Evolutionary conservation across 257 asterid genomes (phyloP), one percentile per base, ranked within the genome.

Genomic region (Eucommia ulmoides): DNA sequence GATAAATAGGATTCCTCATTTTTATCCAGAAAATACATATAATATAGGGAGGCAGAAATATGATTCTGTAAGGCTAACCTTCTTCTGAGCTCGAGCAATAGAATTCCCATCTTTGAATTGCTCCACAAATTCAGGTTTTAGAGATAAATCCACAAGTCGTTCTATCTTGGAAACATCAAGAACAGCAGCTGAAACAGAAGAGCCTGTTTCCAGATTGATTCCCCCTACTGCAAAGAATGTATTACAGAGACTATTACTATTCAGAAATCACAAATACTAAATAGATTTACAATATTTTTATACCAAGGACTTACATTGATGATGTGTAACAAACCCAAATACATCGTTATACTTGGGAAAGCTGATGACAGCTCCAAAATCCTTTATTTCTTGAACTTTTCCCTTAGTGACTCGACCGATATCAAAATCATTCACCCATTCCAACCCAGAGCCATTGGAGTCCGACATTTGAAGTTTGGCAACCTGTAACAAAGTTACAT

Each of bases 141-240:
- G 48, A 50, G 96, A 83, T 54, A 91, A 71, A 66, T 91, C 98
- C 59, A 91, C 87, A 22, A 91, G 84, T 64, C 83, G 88, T 20
- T 86, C 98, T 53, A 72, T 72, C 78, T 65, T 83, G 22, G 96
- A 82, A 69, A 86, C 77, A 74, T 91, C 98, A 55, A 91, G 93
- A 68, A 91, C 84, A 25, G 78, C 72, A 58, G 94, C 93, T 55
- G 41, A 70, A 45, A 91, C 60, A 63, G 73, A 67, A 46, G 86
- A 70, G 62, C 80, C 78, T 24, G 51, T 56, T 45, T 77, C 80
- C 70, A 77, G 26, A 18, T 55, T 54, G 60, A 65, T 61, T 53
- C 74, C 94, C 51, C 77, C 80, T 77, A 83, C 98, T 91, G 88
- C 60, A 74, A 64, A 60, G 25, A 58, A 61, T 19, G 22, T 45